phyloP scores from a whole-genome alignment of 768 basidiomycete genomes.

The Leccinum barrowsii region DNA sequence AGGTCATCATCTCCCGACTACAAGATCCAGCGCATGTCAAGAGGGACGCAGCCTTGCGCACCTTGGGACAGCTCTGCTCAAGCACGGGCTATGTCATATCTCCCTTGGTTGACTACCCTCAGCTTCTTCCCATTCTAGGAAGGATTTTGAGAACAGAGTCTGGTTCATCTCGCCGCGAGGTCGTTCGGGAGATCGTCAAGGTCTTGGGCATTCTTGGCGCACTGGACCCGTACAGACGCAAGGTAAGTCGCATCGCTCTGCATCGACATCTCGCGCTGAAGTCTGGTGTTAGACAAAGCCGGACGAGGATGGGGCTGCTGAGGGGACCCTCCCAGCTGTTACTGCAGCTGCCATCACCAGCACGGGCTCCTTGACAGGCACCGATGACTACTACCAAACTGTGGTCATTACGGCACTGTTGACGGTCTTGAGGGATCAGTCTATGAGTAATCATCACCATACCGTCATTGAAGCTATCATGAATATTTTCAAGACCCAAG shows the following conservation, averaged over 20 bases:
- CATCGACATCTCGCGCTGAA: slow-evolving; percentile 3
- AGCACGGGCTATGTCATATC: slow-evolving; percentile 94
- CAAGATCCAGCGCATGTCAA: slow-evolving; percentile 88
- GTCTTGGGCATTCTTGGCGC: slow-evolving; percentile 96
- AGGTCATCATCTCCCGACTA: slow-evolving; percentile 82
- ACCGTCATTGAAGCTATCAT: slow-evolving; percentile 96
- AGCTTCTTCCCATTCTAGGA: slow-evolving; percentile 81
- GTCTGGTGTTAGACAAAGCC: slow-evolving; percentile 45
- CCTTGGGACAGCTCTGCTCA: slow-evolving; percentile 92
- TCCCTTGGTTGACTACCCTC: slow-evolving; percentile 88
- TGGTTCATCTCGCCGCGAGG: slow-evolving; percentile 74
- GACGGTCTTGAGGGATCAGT: slow-evolving; percentile 83
- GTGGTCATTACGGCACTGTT: slow-evolving; percentile 89
- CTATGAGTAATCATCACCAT: slow-evolving; percentile 82
- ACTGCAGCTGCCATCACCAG: slow-evolving; percentile 69
- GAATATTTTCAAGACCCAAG: slow-evolving; percentile 98
- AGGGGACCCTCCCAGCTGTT: slow-evolving; percentile 57
- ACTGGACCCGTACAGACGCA: slow-evolving; percentile 91
- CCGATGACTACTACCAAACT: slow-evolving; percentile 97
- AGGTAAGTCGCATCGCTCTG: slow-evolving; percentile 48
- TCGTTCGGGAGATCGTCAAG: slow-evolving; percentile 91
- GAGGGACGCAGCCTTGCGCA: slow-evolving; percentile 90
- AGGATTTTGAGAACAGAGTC: slow-evolving; percentile 82
- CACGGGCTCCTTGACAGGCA: slow-evolving; percentile 55
- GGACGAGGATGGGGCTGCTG: slow-evolving; percentile 59